Conservation (phyloP, 257 asterid species). For the Ocimum tenuiflorum region DNA sequence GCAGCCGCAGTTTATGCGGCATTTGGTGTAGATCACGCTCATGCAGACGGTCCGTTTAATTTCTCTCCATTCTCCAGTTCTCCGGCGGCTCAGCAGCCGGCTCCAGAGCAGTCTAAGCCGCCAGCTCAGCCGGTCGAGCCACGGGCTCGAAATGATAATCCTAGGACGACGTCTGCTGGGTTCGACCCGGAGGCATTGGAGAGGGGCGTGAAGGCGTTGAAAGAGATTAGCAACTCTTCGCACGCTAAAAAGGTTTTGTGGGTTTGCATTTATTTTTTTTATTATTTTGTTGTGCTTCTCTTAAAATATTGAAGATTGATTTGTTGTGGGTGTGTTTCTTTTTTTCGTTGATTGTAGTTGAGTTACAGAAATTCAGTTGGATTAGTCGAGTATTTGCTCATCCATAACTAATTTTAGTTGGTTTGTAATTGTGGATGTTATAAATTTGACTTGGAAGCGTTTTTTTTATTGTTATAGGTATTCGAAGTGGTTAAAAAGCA, state of each 20-base stretch:
- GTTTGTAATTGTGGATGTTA: not conserved
- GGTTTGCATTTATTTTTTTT: not conserved
- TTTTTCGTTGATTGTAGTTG: no score
- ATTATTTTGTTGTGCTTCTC: not conserved
- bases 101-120: slow-evolving; percentile 30
- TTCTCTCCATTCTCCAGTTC: slow-evolving; percentile 52
- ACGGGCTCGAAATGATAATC: slow-evolving; percentile 61
- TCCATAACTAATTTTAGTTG: slow-evolving; percentile 2
- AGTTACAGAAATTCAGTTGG: no score
- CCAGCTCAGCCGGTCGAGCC: slow-evolving; percentile 30
- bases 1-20: slow-evolving; percentile 61
- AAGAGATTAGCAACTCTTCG: slow-evolving; percentile 42
- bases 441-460: not conserved
- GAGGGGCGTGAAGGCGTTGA: slow-evolving; percentile 68
- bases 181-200: slow-evolving; percentile 93
- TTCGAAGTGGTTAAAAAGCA: slow-evolving; percentile 67
- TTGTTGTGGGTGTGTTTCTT: not conserved
- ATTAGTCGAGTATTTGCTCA: no score
- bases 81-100: slow-evolving; percentile 27
- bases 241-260: slow-evolving; percentile 55
- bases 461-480: slow-evolving; percentile 36
- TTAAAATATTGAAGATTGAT: not conserved
- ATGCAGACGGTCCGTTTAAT: slow-evolving; percentile 54
- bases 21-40: slow-evolving; percentile 39
- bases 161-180: slow-evolving; percentile 86